Conservation (phyloP, 345 rosid genomes). For the Sisymbrium altissimum region DNA sequence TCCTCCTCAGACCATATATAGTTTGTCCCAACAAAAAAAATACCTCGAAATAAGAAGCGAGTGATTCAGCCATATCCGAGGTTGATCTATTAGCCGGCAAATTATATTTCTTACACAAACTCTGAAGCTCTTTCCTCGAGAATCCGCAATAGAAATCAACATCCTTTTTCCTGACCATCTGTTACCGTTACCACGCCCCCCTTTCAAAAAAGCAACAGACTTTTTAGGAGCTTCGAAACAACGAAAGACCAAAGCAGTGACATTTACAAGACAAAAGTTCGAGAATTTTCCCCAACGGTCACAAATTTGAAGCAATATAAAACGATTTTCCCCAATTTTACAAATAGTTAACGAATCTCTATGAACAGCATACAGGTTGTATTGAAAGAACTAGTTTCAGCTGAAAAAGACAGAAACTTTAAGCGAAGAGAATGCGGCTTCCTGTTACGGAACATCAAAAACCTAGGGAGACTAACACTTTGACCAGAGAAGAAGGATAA, state of each 20-base stretch:
- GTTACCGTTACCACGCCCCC: constrained; percentile 16
- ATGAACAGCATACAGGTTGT: not conserved
- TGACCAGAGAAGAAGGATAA: not conserved
- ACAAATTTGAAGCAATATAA: constrained; percentile 20
- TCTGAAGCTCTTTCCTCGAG: constrained; percentile 75
- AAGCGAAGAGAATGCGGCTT: constrained; percentile 10
- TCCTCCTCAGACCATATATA: not conserved
- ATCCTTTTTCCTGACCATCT: constrained; percentile 50
- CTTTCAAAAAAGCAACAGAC: not conserved
- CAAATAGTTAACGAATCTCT: not conserved
- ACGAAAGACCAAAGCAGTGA: not conserved
- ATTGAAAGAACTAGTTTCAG: not conserved
- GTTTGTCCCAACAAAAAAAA: not conserved
- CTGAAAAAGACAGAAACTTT: not conserved
- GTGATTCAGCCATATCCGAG: constrained; percentile 55
- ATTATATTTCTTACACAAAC: constrained; percentile 61
- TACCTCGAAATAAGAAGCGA: constrained; percentile 51
- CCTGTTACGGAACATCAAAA: constrained; percentile 12
- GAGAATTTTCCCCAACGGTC: constrained; percentile 26
- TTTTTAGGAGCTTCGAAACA: not conserved
- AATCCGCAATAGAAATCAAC: constrained; percentile 40
- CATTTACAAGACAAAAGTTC: not conserved
- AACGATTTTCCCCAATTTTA: not conserved
- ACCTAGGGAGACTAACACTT: constrained; percentile 18
- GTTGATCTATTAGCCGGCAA: constrained; percentile 73